These are phyloP conservation scores for Trypanosoma boissoni DNA, from an alignment of 208 protist species.

Conservation along the genomic window DNA sequence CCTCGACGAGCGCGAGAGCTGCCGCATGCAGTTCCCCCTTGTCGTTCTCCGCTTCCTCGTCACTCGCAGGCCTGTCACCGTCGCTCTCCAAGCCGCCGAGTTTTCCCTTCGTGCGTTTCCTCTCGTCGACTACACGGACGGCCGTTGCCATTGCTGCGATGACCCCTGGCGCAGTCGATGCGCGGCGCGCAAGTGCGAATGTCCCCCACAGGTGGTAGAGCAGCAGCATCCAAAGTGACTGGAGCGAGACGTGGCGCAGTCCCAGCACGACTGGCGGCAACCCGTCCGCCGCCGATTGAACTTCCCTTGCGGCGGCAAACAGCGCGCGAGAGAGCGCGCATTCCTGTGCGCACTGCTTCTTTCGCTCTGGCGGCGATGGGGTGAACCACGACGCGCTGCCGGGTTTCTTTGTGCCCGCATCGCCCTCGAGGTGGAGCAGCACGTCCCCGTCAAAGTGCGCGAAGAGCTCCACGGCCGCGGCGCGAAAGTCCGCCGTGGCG, in stretches of 20 bases:
- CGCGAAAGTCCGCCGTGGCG: conserved; percentile 13
- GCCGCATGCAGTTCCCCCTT: conserved; percentile 25
- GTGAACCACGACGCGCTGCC: neutral
- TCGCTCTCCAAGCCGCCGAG: too few species aligned
- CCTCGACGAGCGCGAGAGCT: conserved; percentile 27
- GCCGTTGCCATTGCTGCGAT: conserved; percentile 32
- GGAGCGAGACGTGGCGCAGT: conserved; percentile 42
- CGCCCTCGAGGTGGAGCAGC: conserved; percentile 25
- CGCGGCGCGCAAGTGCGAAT: conserved; percentile 30
- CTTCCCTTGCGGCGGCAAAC: too few species aligned
- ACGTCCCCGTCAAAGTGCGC: conserved; percentile 19
- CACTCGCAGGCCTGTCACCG: too few species aligned
- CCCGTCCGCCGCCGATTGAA: too few species aligned
- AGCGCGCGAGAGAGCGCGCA: too few species aligned
- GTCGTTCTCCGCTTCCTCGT: too few species aligned
- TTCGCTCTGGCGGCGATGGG: too few species aligned
- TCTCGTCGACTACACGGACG: conserved; percentile 20
- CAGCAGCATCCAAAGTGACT: conserved; percentile 45
- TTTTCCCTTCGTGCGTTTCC: too few species aligned
- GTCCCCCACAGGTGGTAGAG: conserved; percentile 50
- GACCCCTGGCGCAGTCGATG: conserved; percentile 29
- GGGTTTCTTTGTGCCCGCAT: conserved; percentile 15
- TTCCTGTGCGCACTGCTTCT: too few species aligned
- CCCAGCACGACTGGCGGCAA: conserved; percentile 39
- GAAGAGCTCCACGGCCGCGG: conserved; percentile 24